Evolutionary conservation across 768 basidiomycete genomes (phyloP), one percentile per base, ranked within the genome.

Genomic region (Phylloporus scabripes): DNA sequence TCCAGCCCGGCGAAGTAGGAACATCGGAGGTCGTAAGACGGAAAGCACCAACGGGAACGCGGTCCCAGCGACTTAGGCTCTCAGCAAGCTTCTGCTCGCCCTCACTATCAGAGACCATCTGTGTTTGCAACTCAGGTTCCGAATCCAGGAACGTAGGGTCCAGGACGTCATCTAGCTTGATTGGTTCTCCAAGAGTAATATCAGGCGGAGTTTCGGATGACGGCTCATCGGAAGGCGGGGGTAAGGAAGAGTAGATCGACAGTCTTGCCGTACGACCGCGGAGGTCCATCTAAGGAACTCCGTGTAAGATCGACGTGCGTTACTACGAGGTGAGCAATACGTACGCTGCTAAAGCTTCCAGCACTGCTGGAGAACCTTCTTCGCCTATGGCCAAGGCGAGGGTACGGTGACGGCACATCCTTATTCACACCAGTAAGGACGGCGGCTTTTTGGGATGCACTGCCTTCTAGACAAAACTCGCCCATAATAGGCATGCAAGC

Each of bases 11-110:
- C 9, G 65, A 65, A 1, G 60, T 55, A 32, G 65, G 59, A 26
- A 56, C 54, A 41, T 69, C 65, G 12, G 66, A 58, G 8, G 52
- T 31, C 11, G 80, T 82, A 40, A 83, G 78, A 26, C 85, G 78
- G 73, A 88, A 88, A 11, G 86, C 81, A 46, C 76, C 76, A 50
- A 88, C 80, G 7, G 86, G 81, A 42, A 89, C 79, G 34, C 77
- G 72, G 53, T 88, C 87, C 88, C 88, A 90, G 7, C 87, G 74
- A 44, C 68, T 78, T 21, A 87, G 71, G 48, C 69, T 79, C 58
- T 74, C 74, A 14, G 72, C 60, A 42, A 77, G 74, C 45, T 65
- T 66, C 7, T 70, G 70, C 36, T 69, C 69, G 40, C 52, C 56
- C 32, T 76, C 75, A 39, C 56, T 67, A 23, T 69, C 67, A 36